Conservation (phyloP, 2,329 filamentous ascomycete genomes). For the Uncinocarpus reesii region DNA sequence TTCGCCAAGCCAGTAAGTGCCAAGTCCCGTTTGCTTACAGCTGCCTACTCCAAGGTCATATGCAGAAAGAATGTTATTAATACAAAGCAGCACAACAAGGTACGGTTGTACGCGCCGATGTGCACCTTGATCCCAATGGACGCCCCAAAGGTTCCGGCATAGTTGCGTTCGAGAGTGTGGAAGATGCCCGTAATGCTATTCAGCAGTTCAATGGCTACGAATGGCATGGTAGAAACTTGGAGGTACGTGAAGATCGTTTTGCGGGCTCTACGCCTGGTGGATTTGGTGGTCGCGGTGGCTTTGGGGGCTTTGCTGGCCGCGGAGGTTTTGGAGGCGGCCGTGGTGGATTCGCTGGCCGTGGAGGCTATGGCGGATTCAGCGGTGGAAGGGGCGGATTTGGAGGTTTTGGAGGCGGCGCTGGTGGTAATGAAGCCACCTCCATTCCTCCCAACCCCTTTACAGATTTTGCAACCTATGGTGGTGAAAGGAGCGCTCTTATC, state of each 20-base stretch:
- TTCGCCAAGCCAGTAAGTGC: constrained; percentile 87
- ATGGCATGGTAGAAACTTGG: constrained; percentile 86
- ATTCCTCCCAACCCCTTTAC: constrained; percentile 76
- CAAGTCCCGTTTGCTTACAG: constrained; percentile 12
- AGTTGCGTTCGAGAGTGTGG: constrained; percentile 87
- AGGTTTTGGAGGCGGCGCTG: constrained; percentile 37
- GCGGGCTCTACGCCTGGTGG: constrained; percentile 44
- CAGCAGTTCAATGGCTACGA: constrained; percentile 98
- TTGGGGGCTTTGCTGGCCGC: constrained; percentile 32
- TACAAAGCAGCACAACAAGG: constrained; percentile 45
- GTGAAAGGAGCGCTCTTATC: constrained; percentile 72
- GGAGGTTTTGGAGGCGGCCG: constrained; percentile 50
- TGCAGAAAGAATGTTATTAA: constrained; percentile 24
- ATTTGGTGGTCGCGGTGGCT: constrained; percentile 35
- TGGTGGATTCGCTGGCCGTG: constrained; percentile 46
- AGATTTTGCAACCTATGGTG: constrained; percentile 77
- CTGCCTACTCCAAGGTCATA: constrained; percentile 4
- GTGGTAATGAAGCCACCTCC: constrained; percentile 35
- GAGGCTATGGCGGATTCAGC: constrained; percentile 48
- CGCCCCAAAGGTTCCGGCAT: constrained; percentile 94
- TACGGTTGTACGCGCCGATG: constrained; percentile 84
- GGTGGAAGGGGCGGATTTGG: constrained; percentile 39
- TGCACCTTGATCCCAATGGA: constrained; percentile 83
- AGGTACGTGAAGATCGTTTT: constrained; percentile 93
- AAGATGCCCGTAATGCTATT: constrained; percentile 92